Percentiles rank a stretch among this genome's conserved stretches.
Conservation (phyloP, 2,329 filamentous ascomycete genomes). For the Alternaria brassicicola region DNA sequence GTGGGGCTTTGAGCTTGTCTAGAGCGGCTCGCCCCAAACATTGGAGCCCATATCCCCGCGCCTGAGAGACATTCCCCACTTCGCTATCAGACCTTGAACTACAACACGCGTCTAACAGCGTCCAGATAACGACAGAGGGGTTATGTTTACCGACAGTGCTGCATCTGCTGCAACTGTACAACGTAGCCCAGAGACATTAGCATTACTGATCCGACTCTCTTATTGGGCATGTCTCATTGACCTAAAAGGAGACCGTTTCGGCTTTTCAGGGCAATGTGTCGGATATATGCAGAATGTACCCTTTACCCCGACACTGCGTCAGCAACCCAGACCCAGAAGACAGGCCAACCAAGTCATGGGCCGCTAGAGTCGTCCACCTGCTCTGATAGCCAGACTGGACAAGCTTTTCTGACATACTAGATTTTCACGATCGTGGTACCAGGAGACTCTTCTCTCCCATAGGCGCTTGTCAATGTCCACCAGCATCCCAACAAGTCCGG, state of each 20-base stretch:
- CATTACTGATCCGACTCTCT: neutral
- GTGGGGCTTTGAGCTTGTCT: conserved; percentile 9
- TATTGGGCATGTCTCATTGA: conserved; percentile 20
- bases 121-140: conserved; percentile 1
- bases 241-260: conserved; percentile 3
- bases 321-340: conserved; percentile 26
- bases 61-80: conserved; percentile 9
- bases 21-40: conserved; percentile 19
- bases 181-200: conserved; percentile 5
- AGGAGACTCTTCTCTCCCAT: neutral
- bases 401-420: conserved; percentile 5
- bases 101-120: neutral
- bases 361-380: conserved; percentile 7
- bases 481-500: neutral
- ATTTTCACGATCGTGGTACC: conserved; percentile 4
- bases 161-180: conserved; percentile 4
- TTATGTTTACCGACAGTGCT: neutral
- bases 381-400: conserved; percentile 1
- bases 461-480: neutral
- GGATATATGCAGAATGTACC: conserved; percentile 15
- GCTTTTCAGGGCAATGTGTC: conserved; percentile 3
- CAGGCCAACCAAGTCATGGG: conserved; percentile 10
- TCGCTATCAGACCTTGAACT: neutral
- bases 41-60: conserved; percentile 6
- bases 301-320: conserved; percentile 28